These are phyloP conservation scores for Blastomyces gilchristii DNA, from an alignment of 2,329 filamentous ascomycete genomes.

Conservation along the genomic window DNA sequence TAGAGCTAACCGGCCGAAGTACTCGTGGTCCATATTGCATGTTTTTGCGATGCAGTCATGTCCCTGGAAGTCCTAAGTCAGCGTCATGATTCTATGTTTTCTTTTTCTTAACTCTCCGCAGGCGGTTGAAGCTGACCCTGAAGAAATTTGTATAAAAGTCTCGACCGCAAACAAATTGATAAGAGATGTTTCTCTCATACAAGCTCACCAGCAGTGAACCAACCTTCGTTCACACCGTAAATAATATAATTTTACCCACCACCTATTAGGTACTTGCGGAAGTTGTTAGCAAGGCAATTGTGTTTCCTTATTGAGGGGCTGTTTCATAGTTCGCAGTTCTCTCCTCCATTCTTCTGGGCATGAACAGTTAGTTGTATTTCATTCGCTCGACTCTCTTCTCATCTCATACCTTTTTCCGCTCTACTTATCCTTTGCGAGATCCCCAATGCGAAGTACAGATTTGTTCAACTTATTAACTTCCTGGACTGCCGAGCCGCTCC, in stretches of 20 bases:
- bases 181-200: slow-evolving; percentile 2
- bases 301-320: not conserved
- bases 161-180: not conserved
- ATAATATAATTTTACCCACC: not conserved
- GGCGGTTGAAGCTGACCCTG: not conserved
- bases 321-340: not conserved
- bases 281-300: not conserved
- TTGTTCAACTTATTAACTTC: not conserved
- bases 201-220: not conserved
- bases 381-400: not conserved
- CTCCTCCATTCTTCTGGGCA: not conserved
- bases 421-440: not conserved
- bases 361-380: too few relatives aligned
- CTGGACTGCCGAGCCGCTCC: not conserved
- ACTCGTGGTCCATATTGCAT: too few relatives aligned
- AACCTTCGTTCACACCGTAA: not conserved
- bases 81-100: not conserved
- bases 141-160: not conserved
- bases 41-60: too few relatives aligned
- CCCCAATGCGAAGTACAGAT: not conserved
- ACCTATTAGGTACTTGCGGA: not conserved
- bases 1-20: too few relatives aligned
- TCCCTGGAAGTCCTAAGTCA: not conserved
- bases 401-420: too few relatives aligned
- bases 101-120: not conserved